phyloP scores from a whole-genome alignment of 2,329 filamentous ascomycete species.

The Aureobasidium sp. region DNA sequence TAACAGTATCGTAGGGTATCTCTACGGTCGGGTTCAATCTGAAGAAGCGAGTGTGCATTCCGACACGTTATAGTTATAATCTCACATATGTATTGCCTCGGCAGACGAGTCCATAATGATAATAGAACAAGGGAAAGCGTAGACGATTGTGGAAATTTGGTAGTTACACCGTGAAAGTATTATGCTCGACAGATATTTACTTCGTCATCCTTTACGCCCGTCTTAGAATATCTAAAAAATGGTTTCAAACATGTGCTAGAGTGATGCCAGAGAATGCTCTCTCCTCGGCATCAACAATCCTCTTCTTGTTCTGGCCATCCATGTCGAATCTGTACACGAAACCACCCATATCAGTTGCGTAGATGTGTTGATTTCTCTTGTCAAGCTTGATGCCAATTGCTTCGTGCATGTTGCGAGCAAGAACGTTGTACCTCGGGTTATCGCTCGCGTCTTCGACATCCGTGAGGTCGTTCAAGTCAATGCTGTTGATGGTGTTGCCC shows the following conservation, averaged over 20 bases:
- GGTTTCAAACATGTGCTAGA: background rate
- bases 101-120: no score
- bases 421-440: conserved; percentile 13
- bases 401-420: conserved; percentile 36
- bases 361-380: conserved; percentile 28
- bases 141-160: no score
- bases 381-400: conserved; percentile 41
- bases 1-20: no score
- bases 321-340: conserved; percentile 4
- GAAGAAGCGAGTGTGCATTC: no score
- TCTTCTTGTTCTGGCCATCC: conserved; percentile 11
- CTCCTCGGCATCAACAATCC: background rate
- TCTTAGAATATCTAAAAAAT: no score
- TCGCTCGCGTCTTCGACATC: background rate
- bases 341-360: conserved; percentile 36
- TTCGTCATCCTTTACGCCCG: background rate
- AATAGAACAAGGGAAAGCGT: no score
- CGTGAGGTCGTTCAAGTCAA: background rate
- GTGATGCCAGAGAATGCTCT: background rate
- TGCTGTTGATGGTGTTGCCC: conserved; percentile 47
- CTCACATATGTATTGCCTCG: no score
- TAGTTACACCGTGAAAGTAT: no score
- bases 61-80: no score
- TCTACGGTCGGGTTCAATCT: no score
- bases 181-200: no score